A percentile compares a stretch with the other conserved stretches of the same genome.
phyloP scores from a whole-genome alignment of 2,329 filamentous ascomycete genomes.

The Kalmusia sp. region DNA sequence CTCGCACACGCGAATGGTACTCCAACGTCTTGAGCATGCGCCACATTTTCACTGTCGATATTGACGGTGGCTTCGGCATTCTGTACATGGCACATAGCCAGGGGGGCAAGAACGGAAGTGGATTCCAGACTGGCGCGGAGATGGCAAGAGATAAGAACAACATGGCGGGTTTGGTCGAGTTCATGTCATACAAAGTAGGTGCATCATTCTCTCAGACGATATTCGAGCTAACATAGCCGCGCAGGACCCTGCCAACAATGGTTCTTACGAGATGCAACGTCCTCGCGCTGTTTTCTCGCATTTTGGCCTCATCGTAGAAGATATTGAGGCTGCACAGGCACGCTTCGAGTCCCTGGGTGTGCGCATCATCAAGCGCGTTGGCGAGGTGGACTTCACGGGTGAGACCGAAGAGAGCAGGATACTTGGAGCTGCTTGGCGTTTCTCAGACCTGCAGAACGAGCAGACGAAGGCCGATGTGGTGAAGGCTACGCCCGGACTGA shows the following conservation, averaged over 20 bases:
- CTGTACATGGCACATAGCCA: conserved; percentile 48
- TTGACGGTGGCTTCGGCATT: conserved; percentile 37
- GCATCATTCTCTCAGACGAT: background rate
- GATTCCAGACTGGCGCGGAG: conserved; percentile 45
- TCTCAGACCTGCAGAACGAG: conserved; percentile 9
- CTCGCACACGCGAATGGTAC: conserved; percentile 44
- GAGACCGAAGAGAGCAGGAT: conserved; percentile 9
- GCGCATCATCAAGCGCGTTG: conserved; percentile 36
- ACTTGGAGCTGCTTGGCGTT: conserved; percentile 11
- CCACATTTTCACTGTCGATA: conserved; percentile 42
- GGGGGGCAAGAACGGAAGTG: conserved; percentile 49
- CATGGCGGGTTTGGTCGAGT: conserved; percentile 41
- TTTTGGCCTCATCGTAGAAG: conserved; percentile 47
- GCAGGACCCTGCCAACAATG: background rate
- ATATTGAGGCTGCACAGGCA: conserved; percentile 34
- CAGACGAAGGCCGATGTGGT: conserved; percentile 7
- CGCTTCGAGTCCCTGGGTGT: conserved; percentile 29
- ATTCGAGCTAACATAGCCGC: no score
- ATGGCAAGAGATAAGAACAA: conserved; percentile 46
- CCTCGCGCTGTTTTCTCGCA: conserved; percentile 43
- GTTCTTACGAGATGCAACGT: conserved; percentile 6
- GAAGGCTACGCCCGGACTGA: conserved; percentile 9
- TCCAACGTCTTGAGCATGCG: conserved; percentile 44
- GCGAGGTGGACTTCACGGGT: conserved; percentile 19
- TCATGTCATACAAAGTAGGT: conserved; percentile 19